Evolutionary conservation across 148 eudicot genomes (phyloP).

Genomic region (Euryodendron excelsum): DNA sequence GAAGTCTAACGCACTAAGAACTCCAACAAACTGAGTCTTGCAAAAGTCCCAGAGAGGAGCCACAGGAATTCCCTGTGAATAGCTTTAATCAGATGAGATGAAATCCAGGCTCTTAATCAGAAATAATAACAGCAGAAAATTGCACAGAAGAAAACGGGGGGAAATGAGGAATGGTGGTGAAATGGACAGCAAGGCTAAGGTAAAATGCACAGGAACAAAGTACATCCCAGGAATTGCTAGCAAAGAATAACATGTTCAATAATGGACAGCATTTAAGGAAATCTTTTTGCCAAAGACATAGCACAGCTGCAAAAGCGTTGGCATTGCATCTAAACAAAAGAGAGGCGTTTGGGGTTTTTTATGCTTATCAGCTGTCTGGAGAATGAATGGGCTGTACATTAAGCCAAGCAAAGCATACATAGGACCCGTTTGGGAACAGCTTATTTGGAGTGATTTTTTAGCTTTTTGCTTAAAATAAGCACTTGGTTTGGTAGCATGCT

Average conservation of each 20-base stretch:
- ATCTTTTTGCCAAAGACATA: background rate
- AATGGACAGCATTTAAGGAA: background rate
- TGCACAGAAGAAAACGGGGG: background rate
- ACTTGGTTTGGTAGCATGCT: too few relatives aligned
- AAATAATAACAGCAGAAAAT: slow-evolving; percentile 3
- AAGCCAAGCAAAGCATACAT: background rate
- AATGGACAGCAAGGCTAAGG: background rate
- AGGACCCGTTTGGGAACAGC: too few relatives aligned
- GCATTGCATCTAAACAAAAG: background rate
- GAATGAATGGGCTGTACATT: background rate
- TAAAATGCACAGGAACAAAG: background rate
- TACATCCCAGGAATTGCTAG: background rate
- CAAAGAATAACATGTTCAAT: background rate
- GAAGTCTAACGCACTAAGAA: slow-evolving; percentile 85
- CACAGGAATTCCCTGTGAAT: slow-evolving; percentile 71
- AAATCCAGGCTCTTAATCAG: slow-evolving; percentile 13
- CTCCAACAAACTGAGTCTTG: slow-evolving; percentile 78
- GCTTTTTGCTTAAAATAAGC: too few relatives aligned
- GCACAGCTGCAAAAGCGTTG: background rate
- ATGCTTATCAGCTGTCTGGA: background rate
- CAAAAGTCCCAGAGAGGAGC: slow-evolving; percentile 92
- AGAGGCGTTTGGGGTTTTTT: background rate
- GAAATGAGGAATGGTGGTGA: background rate
- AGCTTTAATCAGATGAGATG: slow-evolving; percentile 19
- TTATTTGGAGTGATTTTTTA: too few relatives aligned